These are phyloP conservation scores for Ophiostoma pallidulum DNA, from an alignment of 2,329 filamentous ascomycete species.

Conservation along the genomic window DNA sequence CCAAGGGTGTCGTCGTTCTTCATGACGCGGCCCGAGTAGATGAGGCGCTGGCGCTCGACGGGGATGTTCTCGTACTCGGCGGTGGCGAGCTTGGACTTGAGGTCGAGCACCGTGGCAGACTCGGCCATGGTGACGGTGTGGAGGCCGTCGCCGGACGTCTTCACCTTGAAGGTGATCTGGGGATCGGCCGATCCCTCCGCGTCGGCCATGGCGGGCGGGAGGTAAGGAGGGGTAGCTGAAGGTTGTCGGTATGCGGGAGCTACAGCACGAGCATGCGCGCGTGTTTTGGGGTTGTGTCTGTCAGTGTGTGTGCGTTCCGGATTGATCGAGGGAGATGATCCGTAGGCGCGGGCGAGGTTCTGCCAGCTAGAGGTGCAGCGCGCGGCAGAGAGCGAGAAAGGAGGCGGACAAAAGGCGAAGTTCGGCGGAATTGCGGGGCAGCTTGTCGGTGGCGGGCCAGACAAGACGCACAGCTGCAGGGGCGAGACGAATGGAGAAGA, in stretches of 20 bases:
- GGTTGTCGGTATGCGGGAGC: not conserved
- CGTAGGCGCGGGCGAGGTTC: too few species aligned
- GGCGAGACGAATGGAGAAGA: too few species aligned
- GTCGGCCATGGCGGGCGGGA: constrained; percentile 48
- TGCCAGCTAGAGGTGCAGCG: too few species aligned
- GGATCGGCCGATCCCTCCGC: constrained; percentile 53
- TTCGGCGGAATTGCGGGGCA: too few species aligned
- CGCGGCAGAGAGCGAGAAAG: too few species aligned
- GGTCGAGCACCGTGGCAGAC: constrained; percentile 67
- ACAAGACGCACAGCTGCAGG: too few species aligned
- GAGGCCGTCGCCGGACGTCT: constrained; percentile 75
- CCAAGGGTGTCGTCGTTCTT: constrained; percentile 84
- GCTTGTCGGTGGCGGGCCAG: too few species aligned
- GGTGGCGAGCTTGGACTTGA: constrained; percentile 80
- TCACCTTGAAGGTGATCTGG: constrained; percentile 91
- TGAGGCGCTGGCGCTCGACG: constrained; percentile 80
- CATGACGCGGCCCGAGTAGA: constrained; percentile 94
- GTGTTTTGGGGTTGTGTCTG: too few species aligned
- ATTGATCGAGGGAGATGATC: too few species aligned
- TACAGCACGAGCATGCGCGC: too few species aligned
- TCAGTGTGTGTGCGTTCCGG: too few species aligned
- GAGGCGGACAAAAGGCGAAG: too few species aligned
- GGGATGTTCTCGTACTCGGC: constrained; percentile 80
- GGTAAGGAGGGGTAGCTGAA: not conserved
- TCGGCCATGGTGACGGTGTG: constrained; percentile 72